phyloP scores from a whole-genome alignment of 2,329 filamentous ascomycete genomes.

The Xylaria sp. region DNA sequence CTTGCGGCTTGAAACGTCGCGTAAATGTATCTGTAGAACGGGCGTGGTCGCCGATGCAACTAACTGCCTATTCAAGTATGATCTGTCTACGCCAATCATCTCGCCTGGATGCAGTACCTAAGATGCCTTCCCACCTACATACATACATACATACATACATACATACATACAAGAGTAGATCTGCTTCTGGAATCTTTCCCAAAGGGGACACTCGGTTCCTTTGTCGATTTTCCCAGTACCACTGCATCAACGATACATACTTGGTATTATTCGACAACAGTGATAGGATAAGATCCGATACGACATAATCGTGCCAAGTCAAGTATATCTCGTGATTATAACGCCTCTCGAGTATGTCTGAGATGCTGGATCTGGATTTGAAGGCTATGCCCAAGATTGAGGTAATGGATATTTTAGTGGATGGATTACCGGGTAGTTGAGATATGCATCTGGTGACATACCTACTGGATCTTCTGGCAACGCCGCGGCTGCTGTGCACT shows the following conservation, averaged over 20 bases:
- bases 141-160: constrained; percentile 2
- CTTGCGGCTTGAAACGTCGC: too few species aligned
- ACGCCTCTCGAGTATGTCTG: constrained; percentile 5
- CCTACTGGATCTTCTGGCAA: too few species aligned
- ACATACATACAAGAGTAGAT: not conserved
- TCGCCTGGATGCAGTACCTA: too few species aligned
- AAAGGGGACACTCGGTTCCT: constrained; percentile 10
- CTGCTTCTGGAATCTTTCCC: constrained; percentile 23
- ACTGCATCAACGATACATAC: not conserved
- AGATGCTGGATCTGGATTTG: constrained; percentile 31
- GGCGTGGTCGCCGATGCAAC: too few species aligned
- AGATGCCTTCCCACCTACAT: not conserved
- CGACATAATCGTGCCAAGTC: not conserved
- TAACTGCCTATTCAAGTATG: too few species aligned
- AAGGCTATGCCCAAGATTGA: constrained; percentile 34
- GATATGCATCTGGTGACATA: too few species aligned
- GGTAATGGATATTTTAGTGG: constrained; percentile 21
- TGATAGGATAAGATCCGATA: not conserved
- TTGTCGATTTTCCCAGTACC: constrained; percentile 2
- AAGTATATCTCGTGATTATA: not conserved
- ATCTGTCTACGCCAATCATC: too few species aligned
- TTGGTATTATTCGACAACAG: too few species aligned
- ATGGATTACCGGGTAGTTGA: too few species aligned
- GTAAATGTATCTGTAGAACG: too few species aligned
- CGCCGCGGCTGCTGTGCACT: too few species aligned